Conservation (phyloP, 108 stramenopile species). For the Pseudonitzschia delicatissima region DNA sequence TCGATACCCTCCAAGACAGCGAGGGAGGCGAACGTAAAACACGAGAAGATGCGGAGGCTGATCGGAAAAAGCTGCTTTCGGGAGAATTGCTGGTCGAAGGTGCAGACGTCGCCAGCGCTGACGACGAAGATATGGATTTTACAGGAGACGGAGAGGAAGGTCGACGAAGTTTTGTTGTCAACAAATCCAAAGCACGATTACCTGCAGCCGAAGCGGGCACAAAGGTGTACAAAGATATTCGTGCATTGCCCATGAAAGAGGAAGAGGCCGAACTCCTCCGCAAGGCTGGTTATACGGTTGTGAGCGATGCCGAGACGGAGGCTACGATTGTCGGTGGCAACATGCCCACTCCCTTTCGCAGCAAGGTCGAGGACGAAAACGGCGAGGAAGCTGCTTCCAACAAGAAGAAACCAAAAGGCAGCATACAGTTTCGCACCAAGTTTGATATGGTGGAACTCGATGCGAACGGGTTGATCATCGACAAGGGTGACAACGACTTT, state of each 20-base stretch:
- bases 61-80: constrained; percentile 67
- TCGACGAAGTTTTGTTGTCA: constrained; percentile 16
- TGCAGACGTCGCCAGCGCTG: constrained; percentile 41
- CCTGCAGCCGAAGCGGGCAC: background rate
- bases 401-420: constrained; percentile 18
- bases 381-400: background rate
- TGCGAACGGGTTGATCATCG: constrained; percentile 70
- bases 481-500: constrained; percentile 85
- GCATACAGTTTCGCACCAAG: constrained; percentile 67
- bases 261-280: constrained; percentile 61
- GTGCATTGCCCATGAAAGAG: constrained; percentile 49
- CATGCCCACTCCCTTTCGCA: constrained; percentile 64
- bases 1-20: constrained; percentile 54
- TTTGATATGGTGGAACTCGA: constrained; percentile 85
- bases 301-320: constrained; percentile 75
- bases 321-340: constrained; percentile 62
- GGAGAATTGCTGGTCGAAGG: constrained; percentile 52
- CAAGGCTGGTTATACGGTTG: constrained; percentile 63
- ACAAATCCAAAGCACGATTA: background rate
- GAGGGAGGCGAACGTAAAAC: constrained; percentile 57
- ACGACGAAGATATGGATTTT: constrained; percentile 51
- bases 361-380: constrained; percentile 8
- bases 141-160: constrained; percentile 34
- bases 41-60: constrained; percentile 81
- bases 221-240: constrained; percentile 30